phyloP scores from a whole-genome alignment of 2,329 filamentous ascomycete species.

The Colletotrichum simmondsii region DNA sequence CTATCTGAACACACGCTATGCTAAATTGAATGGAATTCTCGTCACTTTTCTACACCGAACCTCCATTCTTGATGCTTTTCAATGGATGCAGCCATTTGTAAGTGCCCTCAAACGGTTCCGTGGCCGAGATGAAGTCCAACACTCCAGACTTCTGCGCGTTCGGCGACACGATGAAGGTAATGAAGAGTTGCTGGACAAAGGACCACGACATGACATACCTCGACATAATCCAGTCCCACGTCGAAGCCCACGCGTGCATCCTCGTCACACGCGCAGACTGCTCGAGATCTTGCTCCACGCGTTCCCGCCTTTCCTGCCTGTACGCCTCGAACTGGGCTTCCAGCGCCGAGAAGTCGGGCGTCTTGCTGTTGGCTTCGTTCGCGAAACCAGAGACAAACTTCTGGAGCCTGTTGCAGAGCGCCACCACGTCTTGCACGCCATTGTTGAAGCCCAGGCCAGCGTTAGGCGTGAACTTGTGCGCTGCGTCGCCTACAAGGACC shows the following conservation, averaged over 20 bases:
- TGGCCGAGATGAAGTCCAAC: slow-evolving; percentile 35
- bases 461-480: slow-evolving; percentile 51
- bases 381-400: neutral
- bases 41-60: neutral
- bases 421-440: slow-evolving; percentile 46
- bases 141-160: slow-evolving; percentile 31
- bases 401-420: slow-evolving; percentile 42
- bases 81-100: slow-evolving; percentile 23
- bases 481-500: slow-evolving; percentile 49
- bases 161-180: slow-evolving; percentile 28
- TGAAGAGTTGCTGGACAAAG: slow-evolving; percentile 17
- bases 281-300: slow-evolving; percentile 30
- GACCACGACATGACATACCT: slow-evolving; percentile 35
- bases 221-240: slow-evolving; percentile 38
- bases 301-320: slow-evolving; percentile 30
- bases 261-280: slow-evolving; percentile 36
- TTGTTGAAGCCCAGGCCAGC: slow-evolving; percentile 48
- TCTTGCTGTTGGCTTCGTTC: neutral
- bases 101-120: slow-evolving; percentile 35
- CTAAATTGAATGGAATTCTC: neutral
- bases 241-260: slow-evolving; percentile 41
- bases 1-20: neutral
- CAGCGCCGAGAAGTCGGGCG: slow-evolving; percentile 6
- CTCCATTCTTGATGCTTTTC: neutral
- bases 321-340: slow-evolving; percentile 36